Evolutionary conservation across 768 basidiomycete species (phyloP), one percentile per base, ranked within the genome.

Genomic region (Agaricus subrufescens): DNA sequence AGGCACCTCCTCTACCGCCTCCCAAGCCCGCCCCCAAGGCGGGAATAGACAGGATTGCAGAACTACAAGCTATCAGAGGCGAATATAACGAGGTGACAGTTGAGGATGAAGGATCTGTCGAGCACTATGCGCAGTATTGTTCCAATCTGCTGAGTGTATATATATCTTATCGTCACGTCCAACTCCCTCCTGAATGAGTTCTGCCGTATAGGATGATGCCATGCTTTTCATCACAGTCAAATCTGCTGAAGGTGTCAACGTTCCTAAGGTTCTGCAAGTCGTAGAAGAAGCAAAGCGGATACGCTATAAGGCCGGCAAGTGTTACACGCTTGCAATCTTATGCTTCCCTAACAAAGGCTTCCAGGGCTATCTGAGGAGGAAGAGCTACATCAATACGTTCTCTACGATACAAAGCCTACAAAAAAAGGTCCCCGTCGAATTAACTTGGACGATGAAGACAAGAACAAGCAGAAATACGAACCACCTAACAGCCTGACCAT

Each of bases 281-380:
- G 90, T 91, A 0, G 88, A 92, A 62, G 82, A 90, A 64, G 84
- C 83, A 0, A 93, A 89, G 65, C 81, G 90, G n/a, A 74, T 86
- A 51, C 77, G 86, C 40, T 74, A 92, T 62, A 91, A 89, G 75
- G 80, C 84, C 46, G 87, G 89, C 86, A 54, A 29, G 76, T 61
- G 25, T 8, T 11, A 40, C 10, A 19, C 3, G 15, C 38, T 5
- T 23, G 27, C 27, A 19, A 46, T 37, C 34, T 26, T 56, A 19
- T 29, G 23, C 49, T 58, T 15, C 46, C n/a, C 15, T 61, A 23
- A 53, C 15, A 1, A 49, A 42, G 19, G 5, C 15, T 30, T 60
- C 2, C 56, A 78, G 77, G 80, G 11, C 56, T 75, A 8, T 72
- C 69, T 55, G 84, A 84, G 6, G 81, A 84, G 11, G 69, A 81